These are phyloP conservation scores for Paradendryphiella salina DNA, from an alignment of 2,329 filamentous ascomycete species.

Conservation along the genomic window DNA sequence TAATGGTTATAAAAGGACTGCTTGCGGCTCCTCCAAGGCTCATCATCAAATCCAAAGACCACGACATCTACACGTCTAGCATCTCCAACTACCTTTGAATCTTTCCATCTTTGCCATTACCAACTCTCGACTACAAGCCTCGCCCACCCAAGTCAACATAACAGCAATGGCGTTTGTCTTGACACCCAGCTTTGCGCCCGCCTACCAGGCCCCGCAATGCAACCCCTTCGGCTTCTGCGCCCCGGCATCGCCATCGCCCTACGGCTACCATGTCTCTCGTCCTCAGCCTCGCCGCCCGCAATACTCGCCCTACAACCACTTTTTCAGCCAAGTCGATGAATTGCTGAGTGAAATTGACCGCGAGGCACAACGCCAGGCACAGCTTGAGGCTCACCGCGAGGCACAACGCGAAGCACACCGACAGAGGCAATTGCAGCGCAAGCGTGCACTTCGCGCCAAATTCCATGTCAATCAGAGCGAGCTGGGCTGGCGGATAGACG, in stretches of 20 bases:
- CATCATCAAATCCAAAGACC: slow-evolving; percentile 35
- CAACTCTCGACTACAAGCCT: slow-evolving; percentile 3
- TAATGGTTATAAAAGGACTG: slow-evolving; percentile 41
- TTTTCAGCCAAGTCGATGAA: slow-evolving; percentile 41
- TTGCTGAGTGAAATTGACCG: slow-evolving; percentile 40
- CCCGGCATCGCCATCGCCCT: slow-evolving; percentile 25
- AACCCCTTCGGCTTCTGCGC: slow-evolving; percentile 35
- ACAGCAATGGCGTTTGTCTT: slow-evolving; percentile 42
- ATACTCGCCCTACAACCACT: slow-evolving; percentile 36
- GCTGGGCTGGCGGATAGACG: slow-evolving; percentile 40
- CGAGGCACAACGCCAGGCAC: slow-evolving; percentile 26
- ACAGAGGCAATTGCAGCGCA: slow-evolving; percentile 32
- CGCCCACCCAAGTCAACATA: slow-evolving; percentile 3
- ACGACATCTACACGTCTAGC: slow-evolving; percentile 26
- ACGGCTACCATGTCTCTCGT: slow-evolving; percentile 22
- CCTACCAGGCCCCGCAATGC: slow-evolving; percentile 35
- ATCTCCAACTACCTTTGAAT: slow-evolving; percentile 25
- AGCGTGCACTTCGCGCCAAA: slow-evolving; percentile 35
- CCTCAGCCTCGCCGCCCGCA: slow-evolving; percentile 25
- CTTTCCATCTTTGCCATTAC: slow-evolving; percentile 15
- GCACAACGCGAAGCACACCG: slow-evolving; percentile 27
- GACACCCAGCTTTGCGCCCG: slow-evolving; percentile 38
- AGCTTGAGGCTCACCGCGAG: slow-evolving; percentile 36
- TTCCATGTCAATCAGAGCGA: slow-evolving; percentile 38
- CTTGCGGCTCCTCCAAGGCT: slow-evolving; percentile 11